Evolutionary conservation across 352 stramenopile genomes (phyloP), one percentile per base, ranked within the genome.

Genomic region (Globisporangium parvum): DNA sequence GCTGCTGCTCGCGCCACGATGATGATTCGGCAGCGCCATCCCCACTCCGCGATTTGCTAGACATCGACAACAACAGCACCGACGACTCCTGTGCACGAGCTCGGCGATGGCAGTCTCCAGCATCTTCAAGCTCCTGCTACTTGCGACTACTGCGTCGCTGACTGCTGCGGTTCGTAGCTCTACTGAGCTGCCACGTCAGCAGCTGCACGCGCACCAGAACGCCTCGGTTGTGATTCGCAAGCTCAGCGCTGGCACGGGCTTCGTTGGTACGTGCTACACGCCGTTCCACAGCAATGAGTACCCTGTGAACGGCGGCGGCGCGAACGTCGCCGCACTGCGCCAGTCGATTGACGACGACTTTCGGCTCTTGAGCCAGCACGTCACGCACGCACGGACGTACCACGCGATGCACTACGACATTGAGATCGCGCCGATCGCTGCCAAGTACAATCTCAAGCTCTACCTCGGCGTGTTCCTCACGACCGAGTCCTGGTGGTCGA

Each of bases 381-480:
- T 67, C 47, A 62, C 44, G 14, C 47, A 58, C 10, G 53, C 69
- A 17, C 65, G 69, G 21, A 77, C 69, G 35, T 77, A 71, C 51
- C 69, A 75, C 55, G 65, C 66, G 12, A 53, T 67, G 46, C 73
- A 59, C 52, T 69, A 59, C 35, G 63, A 63, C 0, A 31, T 70
- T 35, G 31, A 35, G 31, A 35, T 35, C 31, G 31, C 31, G 6
- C 31, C 31, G 15, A 41, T 49, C 20, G 55, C 73, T 8, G 60
- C 66, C 37, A 53, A 66, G 33, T 64, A 60, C 47, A 55, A 53
- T 21, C 31, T 77, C 44, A 63, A 64, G 42, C 53, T 73, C 20
- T 65, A 68, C 56, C 42, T 77, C 18, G 69, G 69, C 0, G 52
- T 73, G 20, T 75, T 57, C 44, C 65, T 71, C 42, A 66, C 55